phyloP scores from a whole-genome alignment of 345 rosid species.

The Eucalyptus erythrocorys region DNA sequence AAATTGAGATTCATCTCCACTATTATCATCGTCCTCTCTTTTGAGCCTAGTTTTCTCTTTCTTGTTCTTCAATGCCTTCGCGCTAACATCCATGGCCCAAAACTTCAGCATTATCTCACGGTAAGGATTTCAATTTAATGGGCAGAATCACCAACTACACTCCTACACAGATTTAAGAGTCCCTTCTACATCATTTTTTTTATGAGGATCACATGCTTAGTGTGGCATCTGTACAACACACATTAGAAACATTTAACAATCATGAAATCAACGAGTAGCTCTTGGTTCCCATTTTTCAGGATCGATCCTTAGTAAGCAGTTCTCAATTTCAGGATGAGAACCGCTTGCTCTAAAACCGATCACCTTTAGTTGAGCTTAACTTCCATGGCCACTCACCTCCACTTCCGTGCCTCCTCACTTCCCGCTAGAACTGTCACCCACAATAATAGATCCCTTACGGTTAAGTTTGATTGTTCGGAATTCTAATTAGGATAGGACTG shows the following conservation, averaged over 20 bases:
- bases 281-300: rapidly evolving
- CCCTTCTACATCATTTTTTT: background rate
- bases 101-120: background rate
- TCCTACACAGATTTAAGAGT: background rate
- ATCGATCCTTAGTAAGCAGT: no score
- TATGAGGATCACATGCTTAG: background rate
- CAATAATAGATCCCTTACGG: background rate
- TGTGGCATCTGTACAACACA: background rate
- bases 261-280: no score
- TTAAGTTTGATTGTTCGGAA: no score
- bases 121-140: background rate
- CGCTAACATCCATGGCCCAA: background rate
- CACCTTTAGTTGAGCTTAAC: no score
- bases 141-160: background rate
- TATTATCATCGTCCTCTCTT: background rate
- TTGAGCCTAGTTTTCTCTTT: background rate
- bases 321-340: no score
- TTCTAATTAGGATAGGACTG: no score
- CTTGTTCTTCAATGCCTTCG: background rate
- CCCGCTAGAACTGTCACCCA: background rate
- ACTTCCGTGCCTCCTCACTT: background rate
- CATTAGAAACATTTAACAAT: no score
- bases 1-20: background rate
- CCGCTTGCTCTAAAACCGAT: rapidly evolving
- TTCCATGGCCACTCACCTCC: background rate